Evolutionary conservation across 768 basidiomycete species (phyloP).

Genomic region (Podaxis mareebaensis): DNA sequence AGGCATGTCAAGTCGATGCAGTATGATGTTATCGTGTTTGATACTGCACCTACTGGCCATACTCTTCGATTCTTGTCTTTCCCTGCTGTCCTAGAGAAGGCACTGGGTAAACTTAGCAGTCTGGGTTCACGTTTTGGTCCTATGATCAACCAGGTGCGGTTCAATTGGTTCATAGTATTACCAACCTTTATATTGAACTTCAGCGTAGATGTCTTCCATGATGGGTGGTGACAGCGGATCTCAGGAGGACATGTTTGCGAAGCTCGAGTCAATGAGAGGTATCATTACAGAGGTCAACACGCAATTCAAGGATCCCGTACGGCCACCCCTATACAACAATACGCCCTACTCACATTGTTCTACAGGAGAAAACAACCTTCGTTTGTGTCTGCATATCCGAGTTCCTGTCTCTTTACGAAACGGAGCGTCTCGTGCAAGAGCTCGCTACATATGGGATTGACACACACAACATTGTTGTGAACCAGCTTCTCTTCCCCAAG

Average conservation of each 20-base stretch:
- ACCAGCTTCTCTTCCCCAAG: conserved; percentile 95
- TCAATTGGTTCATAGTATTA: background rate
- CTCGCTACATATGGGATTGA: conserved; percentile 94
- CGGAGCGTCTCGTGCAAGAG: conserved; percentile 96
- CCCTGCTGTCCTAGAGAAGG: conserved; percentile 96
- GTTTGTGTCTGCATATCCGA: conserved; percentile 99
- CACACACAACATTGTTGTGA: conserved; percentile 98
- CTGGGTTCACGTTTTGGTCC: conserved; percentile 96
- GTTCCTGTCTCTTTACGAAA: conserved; percentile 97
- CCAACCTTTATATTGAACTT: background rate
- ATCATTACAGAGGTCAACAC: conserved; percentile 99
- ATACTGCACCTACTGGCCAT: conserved; percentile 98
- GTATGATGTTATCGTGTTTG: conserved; percentile 99
- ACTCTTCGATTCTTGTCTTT: conserved; percentile 99
- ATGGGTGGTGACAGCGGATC: conserved; percentile 90
- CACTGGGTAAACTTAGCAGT: conserved; percentile 89
- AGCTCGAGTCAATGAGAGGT: conserved; percentile 94
- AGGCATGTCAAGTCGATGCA: conserved; percentile 99
- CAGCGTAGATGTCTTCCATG: conserved; percentile 83
- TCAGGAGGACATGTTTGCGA: conserved; percentile 98
- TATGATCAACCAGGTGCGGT: conserved; percentile 82
- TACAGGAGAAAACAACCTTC: conserved; percentile 96
- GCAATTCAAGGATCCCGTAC: conserved; percentile 97
- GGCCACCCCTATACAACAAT: conserved; percentile 27
- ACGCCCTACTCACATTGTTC: background rate